Conservation (phyloP, 495 filamentous ascomycete genomes). For the Penicillium cataractarum region DNA sequence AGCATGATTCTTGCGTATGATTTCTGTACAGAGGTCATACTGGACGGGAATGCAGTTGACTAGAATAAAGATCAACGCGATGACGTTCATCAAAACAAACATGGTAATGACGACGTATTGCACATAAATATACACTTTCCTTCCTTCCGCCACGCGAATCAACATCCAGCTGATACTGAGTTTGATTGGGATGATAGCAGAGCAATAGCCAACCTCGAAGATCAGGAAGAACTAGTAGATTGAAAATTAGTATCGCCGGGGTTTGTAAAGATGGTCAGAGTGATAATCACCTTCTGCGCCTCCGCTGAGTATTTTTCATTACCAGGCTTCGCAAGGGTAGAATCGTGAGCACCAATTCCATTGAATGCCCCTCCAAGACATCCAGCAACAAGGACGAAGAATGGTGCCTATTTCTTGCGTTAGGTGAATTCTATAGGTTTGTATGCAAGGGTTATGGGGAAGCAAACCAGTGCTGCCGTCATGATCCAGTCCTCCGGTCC, state of each 20-base stretch:
- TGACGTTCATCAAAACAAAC: not conserved
- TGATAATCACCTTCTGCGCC: not conserved
- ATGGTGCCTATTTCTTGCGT: not conserved
- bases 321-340: not conserved
- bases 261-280: not conserved
- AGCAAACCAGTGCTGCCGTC: not conserved
- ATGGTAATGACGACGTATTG: not conserved
- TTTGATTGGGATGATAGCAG: conserved; percentile 35
- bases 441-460: too few relatives aligned
- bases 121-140: not conserved
- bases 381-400: not conserved
- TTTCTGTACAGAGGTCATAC: not conserved
- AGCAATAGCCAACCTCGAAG: conserved; percentile 33
- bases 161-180: conserved; percentile 36
- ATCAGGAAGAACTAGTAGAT: conserved; percentile 4
- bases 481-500: not conserved
- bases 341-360: not conserved
- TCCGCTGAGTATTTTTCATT: not conserved
- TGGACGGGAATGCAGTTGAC: not conserved
- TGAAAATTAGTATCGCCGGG: not conserved
- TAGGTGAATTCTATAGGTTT: not conserved
- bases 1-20: not conserved
- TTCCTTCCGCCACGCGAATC: conserved; percentile 30
- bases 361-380: not conserved
- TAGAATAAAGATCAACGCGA: not conserved